phyloP scores from a whole-genome alignment of 2,329 filamentous ascomycete species.

The Talaromyces albobiverticillius region DNA sequence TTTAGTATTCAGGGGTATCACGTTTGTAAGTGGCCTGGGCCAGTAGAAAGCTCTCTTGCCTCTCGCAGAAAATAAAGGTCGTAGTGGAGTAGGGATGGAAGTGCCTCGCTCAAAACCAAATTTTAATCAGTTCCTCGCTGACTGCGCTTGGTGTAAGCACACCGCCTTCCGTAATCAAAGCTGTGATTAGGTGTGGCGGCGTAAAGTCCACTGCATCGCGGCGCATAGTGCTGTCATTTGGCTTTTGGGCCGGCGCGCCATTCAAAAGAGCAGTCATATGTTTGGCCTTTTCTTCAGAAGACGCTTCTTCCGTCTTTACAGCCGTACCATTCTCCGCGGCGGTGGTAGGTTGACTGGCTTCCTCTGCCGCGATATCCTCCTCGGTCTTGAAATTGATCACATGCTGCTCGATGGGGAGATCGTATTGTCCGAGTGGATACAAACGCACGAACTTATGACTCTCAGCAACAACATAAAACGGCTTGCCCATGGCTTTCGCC shows the following conservation, averaged over 20 bases:
- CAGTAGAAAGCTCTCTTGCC: too few species aligned
- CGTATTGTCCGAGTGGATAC: slow-evolving; percentile 77
- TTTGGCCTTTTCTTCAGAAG: slow-evolving; percentile 15
- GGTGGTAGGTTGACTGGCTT: slow-evolving; percentile 28
- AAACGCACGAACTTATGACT: slow-evolving; percentile 95
- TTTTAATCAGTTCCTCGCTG: slow-evolving; percentile 66
- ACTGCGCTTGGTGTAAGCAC: slow-evolving; percentile 63
- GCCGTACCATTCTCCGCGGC: slow-evolving; percentile 9
- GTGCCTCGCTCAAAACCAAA: slow-evolving; percentile 54
- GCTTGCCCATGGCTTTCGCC: slow-evolving; percentile 68
- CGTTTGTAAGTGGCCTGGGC: too few species aligned
- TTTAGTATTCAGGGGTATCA: too few species aligned
- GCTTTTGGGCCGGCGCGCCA: slow-evolving; percentile 15
- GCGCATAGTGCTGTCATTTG: slow-evolving; percentile 15
- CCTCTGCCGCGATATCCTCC: slow-evolving; percentile 48
- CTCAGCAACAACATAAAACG: slow-evolving; percentile 89
- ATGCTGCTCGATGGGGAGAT: slow-evolving; percentile 75
- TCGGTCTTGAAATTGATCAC: slow-evolving; percentile 70
- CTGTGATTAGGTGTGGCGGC: slow-evolving; percentile 61
- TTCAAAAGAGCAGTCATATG: slow-evolving; percentile 18
- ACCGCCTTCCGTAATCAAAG: slow-evolving; percentile 63
- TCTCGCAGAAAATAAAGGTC: too few species aligned
- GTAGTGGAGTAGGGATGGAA: too few species aligned
- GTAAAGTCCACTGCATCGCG: slow-evolving; percentile 47
- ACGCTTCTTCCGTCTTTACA: not conserved